A percentile compares a stretch with the other conserved stretches of the same genome.
Evolutionary conservation across 164 flowering plant species (phyloP).

Genomic region (Chimonanthus praecox): DNA sequence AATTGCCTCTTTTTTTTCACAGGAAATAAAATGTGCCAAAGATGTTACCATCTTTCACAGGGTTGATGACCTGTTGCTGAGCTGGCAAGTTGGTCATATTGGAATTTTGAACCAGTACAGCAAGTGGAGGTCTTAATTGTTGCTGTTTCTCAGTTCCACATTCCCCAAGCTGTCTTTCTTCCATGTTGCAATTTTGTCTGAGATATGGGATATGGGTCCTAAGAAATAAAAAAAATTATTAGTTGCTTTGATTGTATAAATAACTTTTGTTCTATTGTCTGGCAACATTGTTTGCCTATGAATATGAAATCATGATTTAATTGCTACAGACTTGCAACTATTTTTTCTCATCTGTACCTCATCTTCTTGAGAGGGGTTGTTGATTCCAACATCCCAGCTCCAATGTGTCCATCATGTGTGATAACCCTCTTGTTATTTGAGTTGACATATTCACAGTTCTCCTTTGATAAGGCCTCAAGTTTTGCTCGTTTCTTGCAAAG

Average conservation of each 20-base stretch:
- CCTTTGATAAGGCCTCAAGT: constrained; percentile 66
- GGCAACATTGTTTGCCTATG: not conserved
- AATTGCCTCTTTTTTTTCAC: not conserved
- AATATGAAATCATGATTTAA: no score
- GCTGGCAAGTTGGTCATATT: constrained; percentile 20
- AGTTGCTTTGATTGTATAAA: not conserved
- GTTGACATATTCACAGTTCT: constrained; percentile 53
- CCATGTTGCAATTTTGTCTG: constrained; percentile 25
- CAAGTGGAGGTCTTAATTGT: constrained; percentile 58
- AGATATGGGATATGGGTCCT: constrained; percentile 39
- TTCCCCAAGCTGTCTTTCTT: constrained; percentile 19
- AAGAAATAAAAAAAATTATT: constrained; percentile 6
- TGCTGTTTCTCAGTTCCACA: constrained; percentile 24
- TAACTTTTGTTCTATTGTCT: no score
- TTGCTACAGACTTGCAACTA: not conserved
- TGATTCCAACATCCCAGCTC: constrained; percentile 28
- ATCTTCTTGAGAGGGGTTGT: constrained; percentile 46
- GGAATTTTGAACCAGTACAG: constrained; percentile 49
- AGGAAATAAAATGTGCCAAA: not conserved
- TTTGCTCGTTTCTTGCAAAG: constrained; percentile 92
- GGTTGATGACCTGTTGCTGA: constrained; percentile 23
- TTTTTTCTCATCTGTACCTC: constrained; percentile 37
- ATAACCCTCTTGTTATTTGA: constrained; percentile 58
- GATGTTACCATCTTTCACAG: constrained; percentile 38
- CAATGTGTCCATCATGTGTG: constrained; percentile 28